Conservation (phyloP, 345 rosid genomes). For the Melastoma malabathricum region DNA sequence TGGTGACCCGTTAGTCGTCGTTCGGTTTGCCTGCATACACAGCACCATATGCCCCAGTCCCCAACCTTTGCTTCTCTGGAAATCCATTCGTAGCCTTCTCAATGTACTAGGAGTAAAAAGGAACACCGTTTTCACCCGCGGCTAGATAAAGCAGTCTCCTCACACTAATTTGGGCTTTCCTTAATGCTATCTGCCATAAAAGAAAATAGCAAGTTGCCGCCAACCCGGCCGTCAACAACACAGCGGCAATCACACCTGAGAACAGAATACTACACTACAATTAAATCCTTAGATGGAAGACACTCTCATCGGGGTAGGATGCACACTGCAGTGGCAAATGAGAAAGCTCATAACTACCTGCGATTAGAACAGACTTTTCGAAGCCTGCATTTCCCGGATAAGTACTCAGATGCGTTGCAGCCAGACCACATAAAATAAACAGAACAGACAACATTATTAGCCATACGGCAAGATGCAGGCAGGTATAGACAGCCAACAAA, state of each 20-base stretch:
- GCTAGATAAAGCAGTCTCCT: conserved; percentile 71
- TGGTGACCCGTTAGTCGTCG: conserved; percentile 67
- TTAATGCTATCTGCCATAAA: conserved; percentile 23
- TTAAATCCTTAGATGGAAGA: background rate
- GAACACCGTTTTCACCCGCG: conserved; percentile 65
- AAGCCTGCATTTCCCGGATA: conserved; percentile 32
- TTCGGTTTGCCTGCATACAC: conserved; percentile 86
- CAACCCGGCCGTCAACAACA: conserved; percentile 27
- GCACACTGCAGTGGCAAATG: too few species aligned
- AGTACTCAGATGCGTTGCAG: conserved; percentile 34
- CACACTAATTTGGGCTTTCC: conserved; percentile 41
- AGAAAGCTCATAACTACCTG: conserved; percentile 33
- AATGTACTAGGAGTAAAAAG: conserved; percentile 56
- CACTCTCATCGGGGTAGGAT: too few species aligned
- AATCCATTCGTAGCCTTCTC: conserved; percentile 70
- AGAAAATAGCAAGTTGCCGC: conserved; percentile 36
- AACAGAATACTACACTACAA: background rate
- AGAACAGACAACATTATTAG: background rate
- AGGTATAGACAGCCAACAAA: too few species aligned
- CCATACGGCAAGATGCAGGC: background rate
- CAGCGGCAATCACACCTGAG: conserved; percentile 58
- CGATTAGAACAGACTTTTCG: conserved; percentile 36
- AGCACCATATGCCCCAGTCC: conserved; percentile 91
- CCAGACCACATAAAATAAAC: conserved; percentile 1
- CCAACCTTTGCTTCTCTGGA: conserved; percentile 65